Percentiles rank a stretch among this genome's conserved stretches.
These are phyloP conservation scores for Pseudogymnoascus sp. DNA, from an alignment of 2,329 filamentous ascomycete genomes.

Conservation along the genomic window DNA sequence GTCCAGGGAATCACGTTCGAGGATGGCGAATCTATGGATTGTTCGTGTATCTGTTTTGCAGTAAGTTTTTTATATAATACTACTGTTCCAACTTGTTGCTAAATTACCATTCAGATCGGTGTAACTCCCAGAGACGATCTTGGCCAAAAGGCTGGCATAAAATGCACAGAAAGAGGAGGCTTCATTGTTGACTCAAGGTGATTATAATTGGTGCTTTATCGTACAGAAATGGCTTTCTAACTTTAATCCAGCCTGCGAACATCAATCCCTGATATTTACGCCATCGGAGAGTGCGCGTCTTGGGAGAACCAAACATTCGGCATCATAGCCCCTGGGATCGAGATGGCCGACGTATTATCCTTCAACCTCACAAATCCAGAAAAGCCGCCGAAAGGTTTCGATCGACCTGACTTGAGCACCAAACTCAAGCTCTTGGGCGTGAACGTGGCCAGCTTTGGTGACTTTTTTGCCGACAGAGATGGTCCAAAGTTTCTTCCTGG, in stretches of 20 bases:
- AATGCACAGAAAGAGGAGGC: conserved; percentile 62
- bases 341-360: conserved; percentile 85
- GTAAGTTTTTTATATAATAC: not conserved
- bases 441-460: conserved; percentile 86
- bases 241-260: conserved; percentile 45
- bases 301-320: conserved; percentile 84
- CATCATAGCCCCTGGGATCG: conserved; percentile 79
- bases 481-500: conserved; percentile 68
- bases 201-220: conserved; percentile 20
- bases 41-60: conserved; percentile 79
- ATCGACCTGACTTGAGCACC: conserved; percentile 78
- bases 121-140: conserved; percentile 75
- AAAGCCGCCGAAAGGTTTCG: conserved; percentile 45
- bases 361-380: conserved; percentile 85
- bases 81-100: not conserved
- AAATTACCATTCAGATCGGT: conserved; percentile 46
- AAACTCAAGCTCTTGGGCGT: conserved; percentile 86
- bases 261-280: conserved; percentile 65
- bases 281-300: conserved; percentile 84
- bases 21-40: conserved; percentile 68
- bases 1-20: conserved; percentile 72
- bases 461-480: conserved; percentile 85
- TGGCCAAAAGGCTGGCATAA: conserved; percentile 59
- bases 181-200: conserved; percentile 62
- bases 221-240: not conserved